Base-by-base conservation (phyloP, 768 basidiomycete genomes). In the Dioszegia hungarica region DNA sequence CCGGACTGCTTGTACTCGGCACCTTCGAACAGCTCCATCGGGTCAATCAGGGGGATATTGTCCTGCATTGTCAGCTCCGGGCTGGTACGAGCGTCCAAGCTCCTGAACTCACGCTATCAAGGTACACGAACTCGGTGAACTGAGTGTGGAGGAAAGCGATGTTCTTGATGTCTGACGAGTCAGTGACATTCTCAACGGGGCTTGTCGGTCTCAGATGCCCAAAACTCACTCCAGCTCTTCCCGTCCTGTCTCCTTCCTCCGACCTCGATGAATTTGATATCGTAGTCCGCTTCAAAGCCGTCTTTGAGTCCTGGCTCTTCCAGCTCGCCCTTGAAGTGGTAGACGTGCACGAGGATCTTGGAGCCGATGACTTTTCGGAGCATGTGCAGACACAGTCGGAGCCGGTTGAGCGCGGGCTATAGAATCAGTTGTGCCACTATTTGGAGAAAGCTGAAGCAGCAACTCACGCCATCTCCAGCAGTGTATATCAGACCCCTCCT, bases 281-380 rank as follows among this genome's bases (percentile, higher is more conserved):
- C 77, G 22, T 70, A 72, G n/a, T 61, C 61, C 28, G 65, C 56
- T 22, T 55, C 54, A 12, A 79, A 61, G 33, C 72, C 57, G 5
- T 59, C 41, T 22, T 64, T 45, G 0, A 63, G 44, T 19, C 46
- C 60, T 19, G 56, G 39, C 12, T 68, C 63, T 10, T 64, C 61
- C 40, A 79, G 61, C 66, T 80, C 79, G 39, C 69, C 70, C 12
- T 77, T 72, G 61, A 78, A 79, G 47, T 76, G 75, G 50, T 77
- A 79, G 27, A 80, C 57, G 59, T 80, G 77, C 47, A 79, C 74
- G 5, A 79, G 79, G 0, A 80, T 64, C 1, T 58, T 69, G 51
- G 71, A 74, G 17, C 66, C 56, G 57, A 77, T 68, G n/a, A 64
- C 63, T 17, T 71, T 61, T 14, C 78, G 73, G 4, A 79, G 67